phyloP scores from a whole-genome alignment of 495 filamentous ascomycete genomes.

The Talaromyces adpressus region DNA sequence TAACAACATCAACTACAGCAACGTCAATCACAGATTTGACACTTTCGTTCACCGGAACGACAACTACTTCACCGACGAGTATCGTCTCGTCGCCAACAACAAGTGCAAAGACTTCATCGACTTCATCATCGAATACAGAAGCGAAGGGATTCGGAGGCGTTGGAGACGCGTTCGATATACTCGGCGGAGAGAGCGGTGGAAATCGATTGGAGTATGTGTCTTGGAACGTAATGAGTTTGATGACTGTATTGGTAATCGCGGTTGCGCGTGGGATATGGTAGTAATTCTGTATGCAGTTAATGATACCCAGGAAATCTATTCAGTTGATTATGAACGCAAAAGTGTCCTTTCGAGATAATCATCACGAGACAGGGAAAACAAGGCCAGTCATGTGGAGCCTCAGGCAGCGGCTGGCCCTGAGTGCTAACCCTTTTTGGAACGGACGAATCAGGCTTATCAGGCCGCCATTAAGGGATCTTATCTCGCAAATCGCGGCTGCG shows the following conservation, averaged over 20 bases:
- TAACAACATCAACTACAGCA: neutral
- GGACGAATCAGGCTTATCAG: slow-evolving; percentile 2
- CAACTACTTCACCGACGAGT: neutral
- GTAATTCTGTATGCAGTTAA: neutral
- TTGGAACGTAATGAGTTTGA: neutral
- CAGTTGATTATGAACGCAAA: neutral
- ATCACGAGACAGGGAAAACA: neutral
- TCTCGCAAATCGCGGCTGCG: neutral
- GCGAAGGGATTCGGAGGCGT: slow-evolving; percentile 7
- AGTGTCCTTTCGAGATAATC: too few relatives aligned
- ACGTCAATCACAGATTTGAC: neutral
- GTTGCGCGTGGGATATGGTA: neutral
- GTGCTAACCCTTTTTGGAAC: neutral
- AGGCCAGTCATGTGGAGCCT: neutral
- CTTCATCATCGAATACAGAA: slow-evolving; percentile 3
- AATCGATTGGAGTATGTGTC: neutral
- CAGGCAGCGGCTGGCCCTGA: neutral
- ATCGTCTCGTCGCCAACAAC: neutral
- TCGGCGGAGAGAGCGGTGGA: slow-evolving; percentile 3
- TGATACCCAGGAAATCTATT: neutral
- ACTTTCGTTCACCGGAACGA: neutral
- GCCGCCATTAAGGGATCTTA: neutral
- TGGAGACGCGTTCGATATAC: slow-evolving; percentile 8
- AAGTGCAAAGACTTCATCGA: neutral
- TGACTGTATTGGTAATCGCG: neutral